phyloP scores from a whole-genome alignment of 2,329 filamentous ascomycete genomes.

The Nothomitra cinnamomea region DNA sequence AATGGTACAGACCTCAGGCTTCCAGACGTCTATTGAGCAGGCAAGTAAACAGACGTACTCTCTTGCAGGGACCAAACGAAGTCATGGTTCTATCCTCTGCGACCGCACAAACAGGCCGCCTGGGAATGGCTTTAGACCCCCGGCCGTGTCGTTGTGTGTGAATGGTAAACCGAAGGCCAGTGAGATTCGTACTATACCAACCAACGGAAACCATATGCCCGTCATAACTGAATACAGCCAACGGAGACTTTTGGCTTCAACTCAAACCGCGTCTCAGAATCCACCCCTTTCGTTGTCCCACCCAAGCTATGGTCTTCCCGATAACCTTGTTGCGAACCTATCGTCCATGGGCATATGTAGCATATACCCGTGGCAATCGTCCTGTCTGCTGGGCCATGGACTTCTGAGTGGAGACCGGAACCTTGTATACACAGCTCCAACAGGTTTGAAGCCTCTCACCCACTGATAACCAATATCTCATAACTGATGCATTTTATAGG shows the following conservation, averaged over 20 bases:
- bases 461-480: not conserved
- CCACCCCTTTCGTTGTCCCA: conserved; percentile 42
- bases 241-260: conserved; percentile 25
- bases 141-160: conserved; percentile 6
- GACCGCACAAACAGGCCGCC: conserved; percentile 30
- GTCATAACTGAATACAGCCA: conserved; percentile 36
- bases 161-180: conserved; percentile 24
- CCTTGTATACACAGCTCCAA: conserved; percentile 64
- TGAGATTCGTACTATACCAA: conserved; percentile 21
- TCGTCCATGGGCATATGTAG: conserved; percentile 46
- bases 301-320: conserved; percentile 43
- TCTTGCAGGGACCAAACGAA: not conserved
- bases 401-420: conserved; percentile 49
- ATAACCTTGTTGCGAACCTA: conserved; percentile 45
- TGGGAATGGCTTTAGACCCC: conserved; percentile 6
- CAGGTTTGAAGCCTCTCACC: conserved; percentile 16
- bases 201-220: not conserved
- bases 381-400: conserved; percentile 51
- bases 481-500: not conserved
- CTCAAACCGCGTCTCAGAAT: conserved; percentile 23
- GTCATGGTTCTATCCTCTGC: not conserved
- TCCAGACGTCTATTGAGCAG: not conserved
- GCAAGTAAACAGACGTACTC: not conserved
- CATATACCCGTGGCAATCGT: conserved; percentile 68
- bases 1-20: not conserved